Evolutionary conservation across 306 rosid species (phyloP), one percentile per base, ranked within the genome.

Genomic region (Pterocarpus macrocarpus): DNA sequence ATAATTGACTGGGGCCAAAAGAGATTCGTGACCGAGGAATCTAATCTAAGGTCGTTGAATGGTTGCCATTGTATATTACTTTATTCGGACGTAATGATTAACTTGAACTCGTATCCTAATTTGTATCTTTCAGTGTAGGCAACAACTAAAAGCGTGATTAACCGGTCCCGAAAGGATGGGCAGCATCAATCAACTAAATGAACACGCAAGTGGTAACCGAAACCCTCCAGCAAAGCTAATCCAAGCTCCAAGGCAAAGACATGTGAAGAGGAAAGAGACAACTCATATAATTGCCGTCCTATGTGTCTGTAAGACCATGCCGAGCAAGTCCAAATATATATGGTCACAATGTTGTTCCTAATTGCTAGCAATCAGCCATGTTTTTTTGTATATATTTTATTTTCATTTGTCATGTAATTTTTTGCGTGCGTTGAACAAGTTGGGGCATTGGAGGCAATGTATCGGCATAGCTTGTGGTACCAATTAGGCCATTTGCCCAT

Each of bases 121-220:
- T 61, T 71, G 76, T 78, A 73, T 50, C 52, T 66, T 79, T 8
- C 33, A 38, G 81, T 68, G 84, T 10, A 84, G 87, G 81, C 15
- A 0, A 17, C 64, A 74, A 62, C 87, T 74, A 59, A 13, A 67
- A 61, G n/a, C n/a, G 82, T 13, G 55, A 58, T 30, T 49, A 77
- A 33, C 32, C 64, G 43, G 62, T 2, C 73, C 74, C 13, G 38
- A 50, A 22, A 16, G 57, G 14, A 5, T 22, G 28, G 32, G 45
- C 30, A 57, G 15, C 5, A 7, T 36, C 62, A 44, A 34, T 35
- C 56, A 10, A 71, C 14, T 15, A 70, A 71, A 71, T 10, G 22
- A 5, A 44, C n/a, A 61, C 58, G 36, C 56, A 53, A 62, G 53
- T 41, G 67, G 35, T 57, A 68, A 11, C 34, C 36, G 59, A 7